These are phyloP conservation scores for Aurantiochytrium sp. DNA, from an alignment of 108 stramenopile species.

Conservation along the genomic window DNA sequence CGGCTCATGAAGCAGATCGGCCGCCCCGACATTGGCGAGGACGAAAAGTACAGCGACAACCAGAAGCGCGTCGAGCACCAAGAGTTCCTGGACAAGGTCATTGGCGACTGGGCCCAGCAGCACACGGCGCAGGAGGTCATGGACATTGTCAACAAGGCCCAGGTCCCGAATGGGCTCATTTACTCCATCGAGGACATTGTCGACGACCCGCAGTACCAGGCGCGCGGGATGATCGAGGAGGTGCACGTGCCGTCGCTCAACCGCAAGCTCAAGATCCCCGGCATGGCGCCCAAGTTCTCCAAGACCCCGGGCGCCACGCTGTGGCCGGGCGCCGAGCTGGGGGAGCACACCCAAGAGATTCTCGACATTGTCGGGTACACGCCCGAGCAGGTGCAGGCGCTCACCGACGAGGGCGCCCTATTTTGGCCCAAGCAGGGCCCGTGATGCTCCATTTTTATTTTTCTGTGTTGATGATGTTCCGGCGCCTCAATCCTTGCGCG, in stretches of 20 bases:
- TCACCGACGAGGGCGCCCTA: not conserved
- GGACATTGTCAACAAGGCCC: not conserved
- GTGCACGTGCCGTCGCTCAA: not conserved
- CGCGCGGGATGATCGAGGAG: conserved; percentile 16
- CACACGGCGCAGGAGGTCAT: not conserved
- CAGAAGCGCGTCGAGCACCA: not conserved
- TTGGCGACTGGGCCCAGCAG: not conserved
- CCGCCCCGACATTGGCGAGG: conserved; percentile 1
- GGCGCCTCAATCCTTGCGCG: too few relatives aligned
- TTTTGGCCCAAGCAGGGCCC: not conserved
- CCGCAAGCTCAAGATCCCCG: not conserved
- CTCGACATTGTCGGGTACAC: not conserved
- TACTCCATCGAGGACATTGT: conserved; percentile 26
- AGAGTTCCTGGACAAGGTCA: not conserved
- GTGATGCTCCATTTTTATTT: not conserved
- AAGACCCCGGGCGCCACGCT: not conserved
- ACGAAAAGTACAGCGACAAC: not conserved
- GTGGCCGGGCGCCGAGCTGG: conserved; percentile 14
- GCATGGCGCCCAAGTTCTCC: not conserved
- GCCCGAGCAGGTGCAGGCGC: not conserved
- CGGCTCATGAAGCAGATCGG: not conserved
- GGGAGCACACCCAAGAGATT: conserved; percentile 8
- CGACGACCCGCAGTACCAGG: not conserved
- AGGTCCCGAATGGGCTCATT: conserved; percentile 16
- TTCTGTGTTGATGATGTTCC: not conserved